These are phyloP conservation scores for Fusarium sp. DNA, from an alignment of 2,329 filamentous ascomycete species.

Conservation along the genomic window DNA sequence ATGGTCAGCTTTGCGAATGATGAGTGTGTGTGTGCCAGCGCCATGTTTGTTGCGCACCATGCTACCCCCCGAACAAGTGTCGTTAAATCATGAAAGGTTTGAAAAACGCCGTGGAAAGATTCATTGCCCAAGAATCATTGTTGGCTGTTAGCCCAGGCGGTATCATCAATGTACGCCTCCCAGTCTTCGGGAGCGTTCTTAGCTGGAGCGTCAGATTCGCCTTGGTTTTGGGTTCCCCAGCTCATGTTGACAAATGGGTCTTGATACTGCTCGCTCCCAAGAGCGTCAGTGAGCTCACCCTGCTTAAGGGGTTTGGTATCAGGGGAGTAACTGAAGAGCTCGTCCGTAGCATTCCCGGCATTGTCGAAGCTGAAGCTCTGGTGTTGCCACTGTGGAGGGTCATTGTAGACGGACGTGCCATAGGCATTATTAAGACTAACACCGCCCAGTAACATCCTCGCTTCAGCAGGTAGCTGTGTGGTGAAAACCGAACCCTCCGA, in stretches of 20 bases:
- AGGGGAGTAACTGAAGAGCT: slow-evolving; percentile 13
- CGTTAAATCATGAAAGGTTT: slow-evolving; percentile 29
- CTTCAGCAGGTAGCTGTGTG: slow-evolving; percentile 56
- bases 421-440: slow-evolving; percentile 25
- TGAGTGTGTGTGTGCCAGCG: slow-evolving; percentile 1
- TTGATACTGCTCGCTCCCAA: slow-evolving; percentile 19
- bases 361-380: neutral
- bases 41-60: slow-evolving; percentile 6
- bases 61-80: slow-evolving; percentile 14
- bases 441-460: slow-evolving; percentile 53
- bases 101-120: neutral
- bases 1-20: neutral
- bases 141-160: slow-evolving; percentile 38
- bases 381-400: slow-evolving; percentile 11
- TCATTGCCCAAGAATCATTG: slow-evolving; percentile 7
- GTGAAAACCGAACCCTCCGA: slow-evolving; percentile 55
- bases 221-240: slow-evolving; percentile 10
- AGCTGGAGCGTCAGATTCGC: slow-evolving; percentile 15
- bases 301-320: slow-evolving; percentile 31
- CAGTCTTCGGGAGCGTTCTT: slow-evolving; percentile 46
- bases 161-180: slow-evolving; percentile 50
- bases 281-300: slow-evolving; percentile 5
- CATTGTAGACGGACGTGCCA: slow-evolving; percentile 14
- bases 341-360: neutral
- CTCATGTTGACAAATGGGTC: slow-evolving; percentile 19